Evolutionary conservation across 805 yeast genomes (phyloP).

Genomic region (Soucietia sequanensis): DNA sequence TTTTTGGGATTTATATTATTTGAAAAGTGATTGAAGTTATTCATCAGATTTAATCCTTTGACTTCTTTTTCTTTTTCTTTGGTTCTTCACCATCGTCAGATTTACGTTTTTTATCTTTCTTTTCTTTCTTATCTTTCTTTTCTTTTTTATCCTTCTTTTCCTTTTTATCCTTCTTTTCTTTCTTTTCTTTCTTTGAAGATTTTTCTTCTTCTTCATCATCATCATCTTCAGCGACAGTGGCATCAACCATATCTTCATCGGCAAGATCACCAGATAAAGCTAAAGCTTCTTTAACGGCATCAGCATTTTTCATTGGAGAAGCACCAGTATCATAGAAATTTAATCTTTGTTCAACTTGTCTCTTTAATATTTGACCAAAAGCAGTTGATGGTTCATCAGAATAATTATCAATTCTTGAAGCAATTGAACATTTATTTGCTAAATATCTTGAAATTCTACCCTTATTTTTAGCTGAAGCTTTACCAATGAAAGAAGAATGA

Average conservation of each 20-base stretch:
- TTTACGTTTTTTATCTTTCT: conserved; percentile 32
- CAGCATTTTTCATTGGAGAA: conserved; percentile 93
- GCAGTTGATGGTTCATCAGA: conserved; percentile 90
- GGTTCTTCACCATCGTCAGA: conserved; percentile 38
- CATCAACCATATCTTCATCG: conserved; percentile 32
- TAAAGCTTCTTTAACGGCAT: conserved; percentile 91
- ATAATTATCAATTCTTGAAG: conserved; percentile 96
- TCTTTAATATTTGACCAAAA: conserved; percentile 87
- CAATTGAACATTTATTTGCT: conserved; percentile 99
- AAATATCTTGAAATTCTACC: conserved; percentile 98
- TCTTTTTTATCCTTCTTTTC: conserved; percentile 33
- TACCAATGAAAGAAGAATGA: conserved; percentile 92
- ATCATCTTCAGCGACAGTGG: conserved; percentile 11
- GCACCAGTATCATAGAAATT: conserved; percentile 95
- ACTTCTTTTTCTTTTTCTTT: conserved; percentile 46
- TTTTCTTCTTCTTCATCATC: conserved; percentile 19
- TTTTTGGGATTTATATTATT: too few relatives aligned
- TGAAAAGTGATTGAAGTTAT: too few relatives aligned
- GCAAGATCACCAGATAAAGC: conserved; percentile 57
- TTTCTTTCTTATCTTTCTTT: conserved; percentile 33
- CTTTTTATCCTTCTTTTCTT: conserved; percentile 25
- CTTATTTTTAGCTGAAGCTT: conserved; percentile 94
- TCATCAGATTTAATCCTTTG: conserved; percentile 41
- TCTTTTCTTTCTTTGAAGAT: conserved; percentile 21
- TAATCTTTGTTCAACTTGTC: conserved; percentile 97